These are phyloP conservation scores for Chlamydomonas asymmetrica DNA, from an alignment of 139 green algal species.

Conservation along the genomic window DNA sequence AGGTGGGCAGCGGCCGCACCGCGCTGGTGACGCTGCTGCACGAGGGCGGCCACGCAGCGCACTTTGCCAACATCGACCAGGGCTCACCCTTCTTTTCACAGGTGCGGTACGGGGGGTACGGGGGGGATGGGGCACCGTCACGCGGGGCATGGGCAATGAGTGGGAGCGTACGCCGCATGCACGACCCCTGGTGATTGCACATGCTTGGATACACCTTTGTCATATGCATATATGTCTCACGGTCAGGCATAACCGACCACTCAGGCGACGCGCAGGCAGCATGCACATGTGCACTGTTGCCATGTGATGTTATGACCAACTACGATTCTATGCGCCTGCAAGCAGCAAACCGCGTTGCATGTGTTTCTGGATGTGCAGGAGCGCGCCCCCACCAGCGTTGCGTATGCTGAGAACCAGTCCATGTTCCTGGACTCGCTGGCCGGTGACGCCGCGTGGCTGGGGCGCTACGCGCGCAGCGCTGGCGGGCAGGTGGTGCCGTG, in stretches of 20 bases:
- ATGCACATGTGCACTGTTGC: too few relatives aligned
- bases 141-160: background rate
- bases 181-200: too few relatives aligned
- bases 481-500: slow-evolving; percentile 64
- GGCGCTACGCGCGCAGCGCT: slow-evolving; percentile 18
- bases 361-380: slow-evolving; percentile 27
- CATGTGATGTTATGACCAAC: too few relatives aligned
- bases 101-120: too few relatives aligned
- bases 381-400: slow-evolving; percentile 70
- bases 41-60: slow-evolving; percentile 62
- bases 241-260: too few relatives aligned
- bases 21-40: slow-evolving; percentile 84
- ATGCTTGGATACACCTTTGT: too few relatives aligned
- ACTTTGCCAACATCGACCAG: slow-evolving; percentile 81
- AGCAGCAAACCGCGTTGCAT: slow-evolving; percentile 1
- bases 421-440: slow-evolving; percentile 75
- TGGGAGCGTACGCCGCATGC: too few relatives aligned
- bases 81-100: slow-evolving; percentile 76
- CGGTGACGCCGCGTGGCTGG: slow-evolving; percentile 74
- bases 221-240: too few relatives aligned
- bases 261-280: too few relatives aligned
- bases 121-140: background rate
- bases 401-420: slow-evolving; percentile 73
- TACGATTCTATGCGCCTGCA: background rate
- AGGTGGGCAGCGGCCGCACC: slow-evolving; percentile 59